phyloP scores from a whole-genome alignment of 768 basidiomycete species.

The Tylopilus vinaceipallidus region DNA sequence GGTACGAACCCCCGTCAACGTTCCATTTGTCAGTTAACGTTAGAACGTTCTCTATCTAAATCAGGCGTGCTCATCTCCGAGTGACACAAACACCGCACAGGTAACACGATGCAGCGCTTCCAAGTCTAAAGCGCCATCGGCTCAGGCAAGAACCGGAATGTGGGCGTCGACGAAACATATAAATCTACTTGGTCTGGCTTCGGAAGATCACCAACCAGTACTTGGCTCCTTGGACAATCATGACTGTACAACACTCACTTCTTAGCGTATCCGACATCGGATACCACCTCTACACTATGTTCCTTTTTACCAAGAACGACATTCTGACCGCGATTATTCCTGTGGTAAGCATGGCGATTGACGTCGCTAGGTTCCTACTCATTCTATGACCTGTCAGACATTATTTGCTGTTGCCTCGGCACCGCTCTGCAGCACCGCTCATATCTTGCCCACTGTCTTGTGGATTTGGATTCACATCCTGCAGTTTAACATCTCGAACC shows the following conservation, averaged over 20 bases:
- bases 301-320: constrained; percentile 47
- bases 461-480: constrained; percentile 49
- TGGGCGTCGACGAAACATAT: neutral
- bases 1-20: neutral
- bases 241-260: constrained; percentile 17
- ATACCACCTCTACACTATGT: constrained; percentile 30
- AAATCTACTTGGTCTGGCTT: neutral
- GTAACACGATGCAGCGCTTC: neutral
- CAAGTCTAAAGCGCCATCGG: constrained; percentile 1
- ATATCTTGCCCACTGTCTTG: constrained; percentile 28
- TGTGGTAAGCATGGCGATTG: constrained; percentile 35
- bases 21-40: neutral
- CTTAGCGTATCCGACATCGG: constrained; percentile 12
- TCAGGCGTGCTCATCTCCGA: neutral
- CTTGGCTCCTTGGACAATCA: neutral
- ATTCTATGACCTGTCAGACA: constrained; percentile 20
- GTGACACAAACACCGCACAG: neutral
- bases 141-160: constrained; percentile 1
- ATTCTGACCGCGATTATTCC: constrained; percentile 47
- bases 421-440: constrained; percentile 22
- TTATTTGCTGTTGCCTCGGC: constrained; percentile 35
- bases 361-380: neutral
- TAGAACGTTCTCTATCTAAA: neutral
- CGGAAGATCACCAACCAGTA: neutral
- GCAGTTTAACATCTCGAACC: constrained; percentile 45